phyloP scores from a whole-genome alignment of 139 green algal genomes.

The Zygnema cylindricum region DNA sequence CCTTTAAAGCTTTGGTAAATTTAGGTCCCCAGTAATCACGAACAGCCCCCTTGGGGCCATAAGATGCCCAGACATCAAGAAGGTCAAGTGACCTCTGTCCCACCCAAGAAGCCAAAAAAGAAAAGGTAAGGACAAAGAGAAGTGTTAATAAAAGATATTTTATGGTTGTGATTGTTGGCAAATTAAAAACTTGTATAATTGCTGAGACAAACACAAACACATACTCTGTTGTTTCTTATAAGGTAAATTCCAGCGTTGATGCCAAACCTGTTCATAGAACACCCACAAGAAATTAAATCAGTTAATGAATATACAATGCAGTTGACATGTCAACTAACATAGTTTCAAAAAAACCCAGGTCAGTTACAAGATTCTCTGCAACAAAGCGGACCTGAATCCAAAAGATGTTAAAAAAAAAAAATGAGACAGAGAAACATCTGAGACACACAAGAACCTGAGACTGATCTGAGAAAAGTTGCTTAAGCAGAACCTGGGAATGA shows the following conservation, averaged over 20 bases:
- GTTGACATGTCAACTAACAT: too few species aligned
- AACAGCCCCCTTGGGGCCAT: not conserved
- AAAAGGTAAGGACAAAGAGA: not conserved
- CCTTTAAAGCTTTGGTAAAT: not conserved
- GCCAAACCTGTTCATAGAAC: not conserved
- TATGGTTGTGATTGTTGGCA: not conserved
- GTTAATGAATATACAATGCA: too few species aligned
- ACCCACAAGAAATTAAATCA: not conserved
- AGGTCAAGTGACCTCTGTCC: not conserved
- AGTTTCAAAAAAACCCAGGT: too few species aligned
- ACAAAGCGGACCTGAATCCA: too few species aligned
- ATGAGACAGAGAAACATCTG: too few species aligned
- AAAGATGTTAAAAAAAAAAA: too few species aligned
- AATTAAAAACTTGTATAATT: too few species aligned
- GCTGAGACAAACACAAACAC: too few species aligned
- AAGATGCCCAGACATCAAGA: slow-evolving; percentile 15
- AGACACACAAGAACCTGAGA: too few species aligned
- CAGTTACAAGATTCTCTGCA: too few species aligned
- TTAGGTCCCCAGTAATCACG: not conserved
- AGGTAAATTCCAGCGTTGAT: not conserved
- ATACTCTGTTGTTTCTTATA: not conserved
- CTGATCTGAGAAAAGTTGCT: too few species aligned
- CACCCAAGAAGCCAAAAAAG: not conserved
- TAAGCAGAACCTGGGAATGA: too few species aligned
- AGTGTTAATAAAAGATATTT: not conserved